Conservation (phyloP, 441 rosid genomes). For the Mallotus japonicus region DNA sequence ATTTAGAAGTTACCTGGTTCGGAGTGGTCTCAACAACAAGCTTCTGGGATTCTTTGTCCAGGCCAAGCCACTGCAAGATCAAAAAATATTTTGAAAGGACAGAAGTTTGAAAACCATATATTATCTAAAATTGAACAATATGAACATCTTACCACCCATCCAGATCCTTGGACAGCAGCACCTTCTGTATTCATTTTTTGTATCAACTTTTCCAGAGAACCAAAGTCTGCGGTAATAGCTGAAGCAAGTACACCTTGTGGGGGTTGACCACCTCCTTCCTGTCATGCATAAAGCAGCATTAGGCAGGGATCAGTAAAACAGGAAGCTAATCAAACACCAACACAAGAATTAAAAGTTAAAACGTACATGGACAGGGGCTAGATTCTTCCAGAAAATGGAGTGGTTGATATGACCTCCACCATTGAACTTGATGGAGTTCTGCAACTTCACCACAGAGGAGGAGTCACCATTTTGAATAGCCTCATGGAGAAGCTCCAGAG, state of each 20-base stretch:
- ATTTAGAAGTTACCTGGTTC: constrained; percentile 65
- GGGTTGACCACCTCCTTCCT: constrained; percentile 97
- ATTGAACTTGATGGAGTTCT: constrained; percentile 93
- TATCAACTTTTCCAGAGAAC: constrained; percentile 68
- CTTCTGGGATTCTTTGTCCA: constrained; percentile 77
- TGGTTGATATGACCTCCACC: constrained; percentile 98
- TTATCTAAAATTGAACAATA: constrained; percentile 5
- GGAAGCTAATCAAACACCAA: neutral
- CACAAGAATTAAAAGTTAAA: neutral
- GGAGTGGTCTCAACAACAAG: constrained; percentile 88
- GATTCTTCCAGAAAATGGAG: constrained; percentile 93
- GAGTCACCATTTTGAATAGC: constrained; percentile 68
- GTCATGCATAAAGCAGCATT: constrained; percentile 16
- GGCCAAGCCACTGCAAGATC: constrained; percentile 76
- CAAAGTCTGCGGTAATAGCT: constrained; percentile 76
- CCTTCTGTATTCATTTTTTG: constrained; percentile 82
- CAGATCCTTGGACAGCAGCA: constrained; percentile 96
- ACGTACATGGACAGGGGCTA: constrained; percentile 67
- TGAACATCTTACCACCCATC: constrained; percentile 85
- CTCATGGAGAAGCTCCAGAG: constrained; percentile 76
- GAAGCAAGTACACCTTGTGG: constrained; percentile 69
- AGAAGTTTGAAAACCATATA: neutral
- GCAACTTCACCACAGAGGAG: constrained; percentile 61
- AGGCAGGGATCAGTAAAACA: neutral
- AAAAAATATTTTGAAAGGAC: neutral